These are phyloP conservation scores for Volutella citrinella DNA, from an alignment of 2,329 filamentous ascomycete species.

Conservation along the genomic window DNA sequence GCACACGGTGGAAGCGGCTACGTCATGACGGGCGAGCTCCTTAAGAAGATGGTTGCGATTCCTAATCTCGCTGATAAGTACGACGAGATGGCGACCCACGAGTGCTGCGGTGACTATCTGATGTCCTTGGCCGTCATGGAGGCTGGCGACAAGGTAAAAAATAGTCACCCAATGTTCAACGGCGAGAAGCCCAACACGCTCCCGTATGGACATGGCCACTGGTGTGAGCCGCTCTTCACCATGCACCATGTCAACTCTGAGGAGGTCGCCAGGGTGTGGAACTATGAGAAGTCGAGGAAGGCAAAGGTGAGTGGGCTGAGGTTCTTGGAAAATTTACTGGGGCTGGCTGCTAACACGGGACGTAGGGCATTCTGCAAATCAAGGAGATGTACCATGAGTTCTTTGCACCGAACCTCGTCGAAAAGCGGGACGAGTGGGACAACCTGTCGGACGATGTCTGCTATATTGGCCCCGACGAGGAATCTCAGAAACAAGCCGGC, in stretches of 20 bases:
- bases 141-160: conserved; percentile 39
- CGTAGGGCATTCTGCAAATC: conserved; percentile 42
- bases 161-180: conserved; percentile 52
- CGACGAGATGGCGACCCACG: conserved; percentile 40
- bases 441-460: conserved; percentile 48
- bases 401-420: conserved; percentile 41
- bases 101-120: conserved; percentile 52
- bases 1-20: conserved; percentile 59
- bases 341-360: conserved; percentile 8
- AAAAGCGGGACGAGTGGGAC: conserved; percentile 47
- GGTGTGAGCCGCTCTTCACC: conserved; percentile 56
- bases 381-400: conserved; percentile 49
- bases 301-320: conserved; percentile 33
- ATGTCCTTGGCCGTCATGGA: conserved; percentile 47
- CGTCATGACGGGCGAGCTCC: conserved; percentile 49
- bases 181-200: conserved; percentile 52
- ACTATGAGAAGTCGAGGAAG: conserved; percentile 49
- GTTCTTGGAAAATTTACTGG: too few relatives aligned
- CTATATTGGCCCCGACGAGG: conserved; percentile 39
- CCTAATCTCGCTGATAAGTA: conserved; percentile 43
- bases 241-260: conserved; percentile 55
- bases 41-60: conserved; percentile 46
- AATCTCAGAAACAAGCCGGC: conserved; percentile 31
- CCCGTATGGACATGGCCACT: conserved; percentile 46
- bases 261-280: conserved; percentile 50